Evolutionary conservation across 331 rosid genomes (phyloP).

Genomic region (Phaseolus coccineus): DNA sequence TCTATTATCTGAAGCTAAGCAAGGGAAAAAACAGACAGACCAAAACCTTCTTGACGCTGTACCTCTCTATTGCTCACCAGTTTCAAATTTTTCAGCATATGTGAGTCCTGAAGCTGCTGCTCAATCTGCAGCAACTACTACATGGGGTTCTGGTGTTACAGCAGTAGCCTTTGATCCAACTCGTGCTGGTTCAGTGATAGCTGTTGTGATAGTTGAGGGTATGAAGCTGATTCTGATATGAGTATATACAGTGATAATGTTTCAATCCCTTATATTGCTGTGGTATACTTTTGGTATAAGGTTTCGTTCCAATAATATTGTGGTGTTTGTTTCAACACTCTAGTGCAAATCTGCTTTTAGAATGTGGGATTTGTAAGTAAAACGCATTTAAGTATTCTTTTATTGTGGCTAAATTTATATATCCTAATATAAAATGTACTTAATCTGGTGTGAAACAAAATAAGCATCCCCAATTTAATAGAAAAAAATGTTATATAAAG

Average conservation of each 20-base stretch:
- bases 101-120: constrained; percentile 97
- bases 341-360: background rate
- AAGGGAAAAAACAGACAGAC: constrained; percentile 75
- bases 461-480: background rate
- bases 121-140: constrained; percentile 95
- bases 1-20: constrained; percentile 74
- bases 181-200: constrained; percentile 88
- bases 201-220: constrained; percentile 97
- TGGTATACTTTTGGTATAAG: background rate
- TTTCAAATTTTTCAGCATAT: constrained; percentile 94
- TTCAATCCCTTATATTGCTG: background rate
- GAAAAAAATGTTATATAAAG: background rate
- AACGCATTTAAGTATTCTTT: constrained; percentile 7
- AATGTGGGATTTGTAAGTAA: constrained; percentile 29
- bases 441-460: constrained; percentile 30
- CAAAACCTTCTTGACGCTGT: constrained; percentile 65
- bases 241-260: background rate
- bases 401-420: constrained; percentile 27
- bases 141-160: constrained; percentile 99
- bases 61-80: constrained; percentile 89
- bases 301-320: background rate
- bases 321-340: background rate
- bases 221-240: constrained; percentile 40
- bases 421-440: background rate
- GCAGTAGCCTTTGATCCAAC: constrained; percentile 98